A percentile compares a stretch with the other conserved stretches of the same genome.
These are phyloP conservation scores for Solidago caesia DNA, from an alignment of 129 eudicot species.

Conservation along the genomic window DNA sequence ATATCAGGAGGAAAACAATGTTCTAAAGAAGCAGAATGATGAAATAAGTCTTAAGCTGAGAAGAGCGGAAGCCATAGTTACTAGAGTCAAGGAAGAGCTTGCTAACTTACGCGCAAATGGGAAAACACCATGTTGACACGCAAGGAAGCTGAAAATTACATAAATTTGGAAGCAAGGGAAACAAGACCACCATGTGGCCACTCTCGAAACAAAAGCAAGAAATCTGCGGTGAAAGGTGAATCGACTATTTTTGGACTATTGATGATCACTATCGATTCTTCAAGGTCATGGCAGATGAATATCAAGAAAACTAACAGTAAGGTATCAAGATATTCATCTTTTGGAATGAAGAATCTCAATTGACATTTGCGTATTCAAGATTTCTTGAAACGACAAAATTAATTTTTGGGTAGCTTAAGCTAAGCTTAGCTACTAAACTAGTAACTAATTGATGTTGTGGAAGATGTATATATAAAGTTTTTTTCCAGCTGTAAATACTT, in stretches of 20 bases:
- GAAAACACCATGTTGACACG: conserved; percentile 34
- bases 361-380: conserved; percentile 22
- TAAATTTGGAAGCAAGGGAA: background rate
- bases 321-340: background rate
- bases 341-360: background rate
- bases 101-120: conserved; percentile 53
- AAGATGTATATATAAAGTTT: conserved; percentile 17
- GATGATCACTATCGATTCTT: background rate
- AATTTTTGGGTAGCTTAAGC: background rate
- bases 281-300: background rate
- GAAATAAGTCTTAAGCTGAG: conserved; percentile 51
- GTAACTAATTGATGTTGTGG: conserved; percentile 10
- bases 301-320: background rate
- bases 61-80: conserved; percentile 50
- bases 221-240: background rate
- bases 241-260: background rate
- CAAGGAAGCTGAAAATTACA: conserved; percentile 37
- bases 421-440: background rate
- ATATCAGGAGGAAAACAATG: conserved; percentile 77
- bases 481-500: background rate
- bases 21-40: conserved; percentile 58
- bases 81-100: conserved; percentile 57
- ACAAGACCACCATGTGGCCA: background rate
- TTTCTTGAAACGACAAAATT: conserved; percentile 26
- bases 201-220: conserved; percentile 4